These are phyloP conservation scores for Ascochyta lentis DNA, from an alignment of 2,329 filamentous ascomycete species.

Conservation along the genomic window DNA sequence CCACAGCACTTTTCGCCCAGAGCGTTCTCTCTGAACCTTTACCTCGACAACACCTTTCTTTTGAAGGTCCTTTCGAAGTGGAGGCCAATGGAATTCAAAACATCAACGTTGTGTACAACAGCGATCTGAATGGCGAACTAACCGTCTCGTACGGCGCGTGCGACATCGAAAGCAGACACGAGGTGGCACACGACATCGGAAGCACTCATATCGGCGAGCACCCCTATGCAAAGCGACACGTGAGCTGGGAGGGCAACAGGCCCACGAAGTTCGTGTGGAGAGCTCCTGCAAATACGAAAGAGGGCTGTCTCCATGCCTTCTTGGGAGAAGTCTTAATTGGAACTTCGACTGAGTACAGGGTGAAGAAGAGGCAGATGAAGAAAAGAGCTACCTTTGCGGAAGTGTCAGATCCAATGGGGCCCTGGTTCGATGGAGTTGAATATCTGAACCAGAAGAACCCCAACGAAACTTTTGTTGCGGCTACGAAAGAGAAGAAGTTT, in stretches of 20 bases:
- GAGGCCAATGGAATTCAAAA: constrained; percentile 20
- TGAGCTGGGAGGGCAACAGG: constrained; percentile 19
- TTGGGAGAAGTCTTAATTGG: constrained; percentile 44
- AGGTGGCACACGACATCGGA: constrained; percentile 25
- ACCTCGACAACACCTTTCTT: not conserved
- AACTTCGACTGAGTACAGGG: constrained; percentile 38
- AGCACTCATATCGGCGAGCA: constrained; percentile 30
- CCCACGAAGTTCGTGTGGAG: constrained; percentile 51
- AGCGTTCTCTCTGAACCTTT: not conserved
- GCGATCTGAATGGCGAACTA: constrained; percentile 28
- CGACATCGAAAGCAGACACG: constrained; percentile 1
- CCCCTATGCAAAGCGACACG: constrained; percentile 28
- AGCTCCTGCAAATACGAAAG: constrained; percentile 41
- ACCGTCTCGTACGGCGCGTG: constrained; percentile 32
- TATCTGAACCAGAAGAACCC: constrained; percentile 61
- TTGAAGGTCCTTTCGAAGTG: constrained; percentile 4
- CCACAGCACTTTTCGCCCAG: not conserved
- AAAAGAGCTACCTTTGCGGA: constrained; percentile 43
- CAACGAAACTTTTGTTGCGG: constrained; percentile 56
- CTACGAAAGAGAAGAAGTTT: constrained; percentile 61
- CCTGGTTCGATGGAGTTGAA: constrained; percentile 69
- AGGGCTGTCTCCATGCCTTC: constrained; percentile 52
- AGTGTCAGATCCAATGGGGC: constrained; percentile 61
- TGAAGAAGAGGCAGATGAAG: constrained; percentile 30
- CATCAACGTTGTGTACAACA: constrained; percentile 26